These are phyloP conservation scores for Sporothrix schenckii DNA, from an alignment of 2,329 filamentous ascomycete genomes.

Conservation along the genomic window DNA sequence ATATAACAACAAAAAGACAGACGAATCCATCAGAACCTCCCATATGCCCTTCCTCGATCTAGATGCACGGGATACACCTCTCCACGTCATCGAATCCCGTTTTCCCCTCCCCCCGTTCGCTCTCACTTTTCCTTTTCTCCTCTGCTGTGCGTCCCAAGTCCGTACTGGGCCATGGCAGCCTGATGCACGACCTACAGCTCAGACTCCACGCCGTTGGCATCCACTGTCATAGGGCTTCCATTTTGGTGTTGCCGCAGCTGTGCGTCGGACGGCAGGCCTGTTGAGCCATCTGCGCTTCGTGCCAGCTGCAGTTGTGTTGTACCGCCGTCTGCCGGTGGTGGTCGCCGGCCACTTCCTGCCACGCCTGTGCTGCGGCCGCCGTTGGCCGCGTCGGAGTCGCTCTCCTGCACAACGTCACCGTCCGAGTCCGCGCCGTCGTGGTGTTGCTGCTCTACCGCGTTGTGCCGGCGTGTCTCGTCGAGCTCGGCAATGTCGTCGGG, in stretches of 20 bases:
- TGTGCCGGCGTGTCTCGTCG: slow-evolving; percentile 68
- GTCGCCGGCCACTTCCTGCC: slow-evolving; percentile 48
- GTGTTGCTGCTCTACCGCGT: slow-evolving; percentile 51
- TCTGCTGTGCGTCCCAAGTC: neutral
- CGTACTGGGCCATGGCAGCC: neutral
- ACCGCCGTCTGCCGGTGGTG: slow-evolving; percentile 39
- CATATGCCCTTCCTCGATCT: slow-evolving; percentile 16
- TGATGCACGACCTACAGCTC: slow-evolving; percentile 48
- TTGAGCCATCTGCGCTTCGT: slow-evolving; percentile 27
- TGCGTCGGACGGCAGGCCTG: slow-evolving; percentile 45
- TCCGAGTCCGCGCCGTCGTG: slow-evolving; percentile 52
- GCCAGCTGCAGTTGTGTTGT: slow-evolving; percentile 17
- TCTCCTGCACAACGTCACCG: slow-evolving; percentile 58
- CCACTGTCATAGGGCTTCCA: slow-evolving; percentile 60
- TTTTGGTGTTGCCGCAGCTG: slow-evolving; percentile 51
- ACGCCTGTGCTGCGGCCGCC: slow-evolving; percentile 44
- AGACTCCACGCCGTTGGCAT: slow-evolving; percentile 60
- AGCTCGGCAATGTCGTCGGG: slow-evolving; percentile 79
- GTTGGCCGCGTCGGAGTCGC: slow-evolving; percentile 58
- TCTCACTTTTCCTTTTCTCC: neutral
- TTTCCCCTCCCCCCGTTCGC: neutral
- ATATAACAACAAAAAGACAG: neutral
- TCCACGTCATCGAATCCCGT: neutral
- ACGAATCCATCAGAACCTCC: neutral
- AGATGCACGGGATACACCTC: neutral